These are phyloP conservation scores for Dalbergia cultrata DNA, from an alignment of 306 rosid genomes.

Conservation along the genomic window DNA sequence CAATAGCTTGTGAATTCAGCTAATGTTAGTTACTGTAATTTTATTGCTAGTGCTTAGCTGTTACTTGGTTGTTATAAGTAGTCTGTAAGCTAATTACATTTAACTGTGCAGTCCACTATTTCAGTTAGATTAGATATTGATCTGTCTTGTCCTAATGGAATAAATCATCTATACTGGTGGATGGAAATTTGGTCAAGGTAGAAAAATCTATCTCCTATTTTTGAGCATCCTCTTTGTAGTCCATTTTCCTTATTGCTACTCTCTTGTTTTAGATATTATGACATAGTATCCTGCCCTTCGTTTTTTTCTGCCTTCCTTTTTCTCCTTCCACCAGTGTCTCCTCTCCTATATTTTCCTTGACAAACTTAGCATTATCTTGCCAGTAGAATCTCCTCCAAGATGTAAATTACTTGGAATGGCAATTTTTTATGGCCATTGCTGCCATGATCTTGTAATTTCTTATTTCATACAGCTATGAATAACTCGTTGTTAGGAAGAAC, in stretches of 20 bases:
- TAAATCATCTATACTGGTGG: constrained; percentile 27
- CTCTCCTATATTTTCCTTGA: constrained; percentile 29
- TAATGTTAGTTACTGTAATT: constrained; percentile 12
- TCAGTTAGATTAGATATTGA: constrained; percentile 1
- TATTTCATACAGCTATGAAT: neutral
- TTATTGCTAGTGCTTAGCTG: constrained; percentile 29
- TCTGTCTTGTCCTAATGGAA: constrained; percentile 11
- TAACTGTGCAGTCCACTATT: constrained; percentile 7
- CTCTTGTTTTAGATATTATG: constrained; percentile 28
- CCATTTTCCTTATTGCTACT: constrained; percentile 5
- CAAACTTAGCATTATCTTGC: constrained; percentile 33
- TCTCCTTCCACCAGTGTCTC: constrained; percentile 26
- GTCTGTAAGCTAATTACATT: constrained; percentile 19
- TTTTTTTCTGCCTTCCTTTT: neutral
- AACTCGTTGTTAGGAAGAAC: neutral
- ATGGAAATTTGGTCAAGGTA: constrained; percentile 12
- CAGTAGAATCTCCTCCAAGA: constrained; percentile 17
- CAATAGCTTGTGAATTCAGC: constrained; percentile 31
- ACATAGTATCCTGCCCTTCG: constrained; percentile 9
- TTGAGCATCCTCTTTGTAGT: constrained; percentile 7
- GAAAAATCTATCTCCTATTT: constrained; percentile 12
- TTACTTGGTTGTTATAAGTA: constrained; percentile 27
- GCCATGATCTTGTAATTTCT: constrained; percentile 10
- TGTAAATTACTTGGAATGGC: constrained; percentile 34
- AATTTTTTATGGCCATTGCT: constrained; percentile 24